These are phyloP conservation scores for Bipolaris victoriae DNA, from an alignment of 2,329 filamentous ascomycete genomes.

Conservation along the genomic window DNA sequence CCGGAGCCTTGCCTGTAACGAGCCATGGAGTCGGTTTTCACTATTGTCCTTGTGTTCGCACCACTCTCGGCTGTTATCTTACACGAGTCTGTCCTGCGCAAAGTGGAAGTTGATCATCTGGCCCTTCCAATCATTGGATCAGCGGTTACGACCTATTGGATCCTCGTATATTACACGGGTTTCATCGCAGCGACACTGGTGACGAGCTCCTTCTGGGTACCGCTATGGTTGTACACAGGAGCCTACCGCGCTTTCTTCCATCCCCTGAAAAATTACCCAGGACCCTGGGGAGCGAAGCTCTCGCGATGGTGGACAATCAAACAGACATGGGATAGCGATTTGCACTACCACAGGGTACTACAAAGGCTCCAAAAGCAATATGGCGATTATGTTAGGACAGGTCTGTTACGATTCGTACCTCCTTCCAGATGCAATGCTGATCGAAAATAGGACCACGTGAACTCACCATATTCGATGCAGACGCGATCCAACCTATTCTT, in stretches of 20 bases:
- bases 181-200: constrained; percentile 17
- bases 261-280: constrained; percentile 30
- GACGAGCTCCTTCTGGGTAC: constrained; percentile 22
- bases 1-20: background rate
- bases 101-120: constrained; percentile 27
- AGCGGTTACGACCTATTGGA: constrained; percentile 17
- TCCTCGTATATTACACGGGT: constrained; percentile 14
- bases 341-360: constrained; percentile 25
- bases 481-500: constrained; percentile 29
- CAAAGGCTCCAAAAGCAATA: constrained; percentile 31
- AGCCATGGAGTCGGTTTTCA: constrained; percentile 15
- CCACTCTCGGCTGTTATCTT: constrained; percentile 20
- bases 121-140: constrained; percentile 18
- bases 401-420: constrained; percentile 12
- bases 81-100: constrained; percentile 24
- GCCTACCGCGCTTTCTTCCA: constrained; percentile 34
- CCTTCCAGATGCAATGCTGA: constrained; percentile 7
- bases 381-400: constrained; percentile 36
- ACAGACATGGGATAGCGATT: constrained; percentile 19
- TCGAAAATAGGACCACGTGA: constrained; percentile 27
- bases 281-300: constrained; percentile 29
- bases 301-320: constrained; percentile 35
- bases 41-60: constrained; percentile 7
- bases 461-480: constrained; percentile 32
- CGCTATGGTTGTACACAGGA: constrained; percentile 29